Base-by-base conservation (phyloP, 352 stramenopile genomes). In the Phytophthora foliorum region DNA sequence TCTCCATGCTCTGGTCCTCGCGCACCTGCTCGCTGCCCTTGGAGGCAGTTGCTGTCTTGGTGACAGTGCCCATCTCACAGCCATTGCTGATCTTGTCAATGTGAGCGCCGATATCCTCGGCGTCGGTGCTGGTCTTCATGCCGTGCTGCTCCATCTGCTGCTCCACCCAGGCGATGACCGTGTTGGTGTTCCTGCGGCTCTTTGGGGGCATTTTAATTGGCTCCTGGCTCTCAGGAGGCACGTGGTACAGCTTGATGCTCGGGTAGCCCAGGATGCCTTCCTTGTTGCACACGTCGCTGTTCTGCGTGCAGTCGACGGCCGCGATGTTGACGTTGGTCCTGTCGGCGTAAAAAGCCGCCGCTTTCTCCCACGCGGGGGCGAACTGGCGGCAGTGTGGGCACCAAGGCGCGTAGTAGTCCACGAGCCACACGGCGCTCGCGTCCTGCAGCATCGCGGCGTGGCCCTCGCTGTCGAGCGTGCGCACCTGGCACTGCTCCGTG, bases 341-440 rank as follows among this genome's bases (percentile, higher is more conserved):
- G 21, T 87, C 72, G 32, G 74, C 82, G 61, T 93, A 92, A 58
- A 91, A 90, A 29, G 75, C 67, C 3, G 82, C 83, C 21, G 92
- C 75, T 24, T 90, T 90, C 56, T 93, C 87, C 68, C 75, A 82
- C 44, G 85, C 80, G 11, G 85, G 86, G 44, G 87, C 87, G 41
- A 95, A 91, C 29, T 90, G 62, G 39, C 82, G 78, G 64, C 86
- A 95, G 65, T 95, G 87, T 24, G 83, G 84, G 36, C 87, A 95
- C 87, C 85, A 93, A 9, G 87, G 87, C 31, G 87, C 82, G 68
- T 95, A 95, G 61, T 93, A 95, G 59, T 93, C 84, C 31, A 95
- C 81, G 51, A 93, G 52, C 85, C 85, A 93, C 49, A 91, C 83
- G 29, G 82, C 63, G 50, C 70, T 54, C 7, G 76, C 72, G 50